phyloP scores from a whole-genome alignment of 2,329 filamentous ascomycete genomes.

The Bipolaris bicolor region DNA sequence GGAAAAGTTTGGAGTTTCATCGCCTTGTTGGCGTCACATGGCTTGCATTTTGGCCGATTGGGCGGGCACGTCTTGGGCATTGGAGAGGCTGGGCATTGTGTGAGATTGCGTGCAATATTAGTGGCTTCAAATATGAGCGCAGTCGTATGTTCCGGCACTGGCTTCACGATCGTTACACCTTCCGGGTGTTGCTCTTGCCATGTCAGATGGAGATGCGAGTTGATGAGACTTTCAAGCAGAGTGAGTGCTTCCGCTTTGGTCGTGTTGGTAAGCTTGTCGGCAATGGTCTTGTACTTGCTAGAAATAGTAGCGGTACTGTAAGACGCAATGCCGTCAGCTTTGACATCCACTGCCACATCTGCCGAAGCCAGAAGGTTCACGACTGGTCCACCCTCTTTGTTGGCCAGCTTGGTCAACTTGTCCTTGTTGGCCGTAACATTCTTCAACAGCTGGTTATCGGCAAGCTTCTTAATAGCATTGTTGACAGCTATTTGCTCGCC shows the following conservation, averaged over 20 bases:
- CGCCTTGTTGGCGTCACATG: constrained; percentile 68
- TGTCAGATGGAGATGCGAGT: constrained; percentile 80
- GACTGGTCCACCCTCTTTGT: constrained; percentile 63
- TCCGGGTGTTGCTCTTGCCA: constrained; percentile 81
- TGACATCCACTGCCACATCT: constrained; percentile 68
- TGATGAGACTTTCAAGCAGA: constrained; percentile 76
- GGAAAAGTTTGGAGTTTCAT: constrained; percentile 71
- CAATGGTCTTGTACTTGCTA: constrained; percentile 69
- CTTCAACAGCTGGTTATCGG: constrained; percentile 61
- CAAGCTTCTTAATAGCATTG: constrained; percentile 50
- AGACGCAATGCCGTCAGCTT: constrained; percentile 73
- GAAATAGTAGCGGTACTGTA: constrained; percentile 71
- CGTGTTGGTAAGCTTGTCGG: constrained; percentile 63
- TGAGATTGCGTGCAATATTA: constrained; percentile 75
- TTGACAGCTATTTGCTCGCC: constrained; percentile 64
- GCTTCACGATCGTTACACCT: constrained; percentile 83
- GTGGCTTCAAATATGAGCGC: constrained; percentile 72
- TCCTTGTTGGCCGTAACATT: constrained; percentile 62
- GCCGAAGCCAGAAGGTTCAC: constrained; percentile 60
- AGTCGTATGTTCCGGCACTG: constrained; percentile 75
- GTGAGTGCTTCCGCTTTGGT: constrained; percentile 65
- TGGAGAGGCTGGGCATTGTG: constrained; percentile 75
- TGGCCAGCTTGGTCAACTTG: constrained; percentile 63
- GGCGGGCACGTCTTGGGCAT: constrained; percentile 82
- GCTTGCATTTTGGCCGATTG: constrained; percentile 74